Percentiles rank a stretch among this genome's conserved stretches.
phyloP scores from a whole-genome alignment of 345 rosid genomes.

The Firmiana major region DNA sequence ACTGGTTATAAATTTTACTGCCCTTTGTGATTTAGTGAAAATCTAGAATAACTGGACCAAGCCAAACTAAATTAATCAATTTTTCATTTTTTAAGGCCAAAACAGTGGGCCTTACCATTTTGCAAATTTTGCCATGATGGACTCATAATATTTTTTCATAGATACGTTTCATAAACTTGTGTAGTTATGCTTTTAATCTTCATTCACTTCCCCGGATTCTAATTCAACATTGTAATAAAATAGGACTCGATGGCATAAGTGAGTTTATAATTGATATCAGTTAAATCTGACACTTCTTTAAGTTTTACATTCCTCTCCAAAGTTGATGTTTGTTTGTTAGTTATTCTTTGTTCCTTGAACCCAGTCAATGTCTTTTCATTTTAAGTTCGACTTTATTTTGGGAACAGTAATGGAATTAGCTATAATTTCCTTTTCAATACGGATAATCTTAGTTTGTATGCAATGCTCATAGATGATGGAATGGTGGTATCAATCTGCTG shows the following conservation, averaged over 20 bases:
- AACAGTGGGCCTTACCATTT: background rate
- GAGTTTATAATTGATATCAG: background rate
- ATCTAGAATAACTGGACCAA: background rate
- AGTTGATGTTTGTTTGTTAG: background rate
- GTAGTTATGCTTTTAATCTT: background rate
- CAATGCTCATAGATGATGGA: conserved; percentile 82
- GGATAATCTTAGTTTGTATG: conserved; percentile 3
- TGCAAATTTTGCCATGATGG: background rate
- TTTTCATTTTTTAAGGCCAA: background rate
- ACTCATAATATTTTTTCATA: background rate
- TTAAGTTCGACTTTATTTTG: background rate
- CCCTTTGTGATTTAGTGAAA: background rate
- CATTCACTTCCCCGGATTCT: background rate
- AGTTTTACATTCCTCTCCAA: background rate
- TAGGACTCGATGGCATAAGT: background rate
- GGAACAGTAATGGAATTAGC: background rate
- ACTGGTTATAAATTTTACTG: conserved; percentile 6
- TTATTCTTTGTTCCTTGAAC: background rate
- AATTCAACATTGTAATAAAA: background rate
- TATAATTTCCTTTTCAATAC: background rate
- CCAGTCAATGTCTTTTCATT: background rate
- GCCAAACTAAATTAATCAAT: background rate
- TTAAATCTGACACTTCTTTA: background rate
- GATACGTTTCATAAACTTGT: background rate
- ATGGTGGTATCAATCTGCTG: conserved; percentile 99